Conservation (phyloP, 495 filamentous ascomycete genomes). For the Podospora didyma region DNA sequence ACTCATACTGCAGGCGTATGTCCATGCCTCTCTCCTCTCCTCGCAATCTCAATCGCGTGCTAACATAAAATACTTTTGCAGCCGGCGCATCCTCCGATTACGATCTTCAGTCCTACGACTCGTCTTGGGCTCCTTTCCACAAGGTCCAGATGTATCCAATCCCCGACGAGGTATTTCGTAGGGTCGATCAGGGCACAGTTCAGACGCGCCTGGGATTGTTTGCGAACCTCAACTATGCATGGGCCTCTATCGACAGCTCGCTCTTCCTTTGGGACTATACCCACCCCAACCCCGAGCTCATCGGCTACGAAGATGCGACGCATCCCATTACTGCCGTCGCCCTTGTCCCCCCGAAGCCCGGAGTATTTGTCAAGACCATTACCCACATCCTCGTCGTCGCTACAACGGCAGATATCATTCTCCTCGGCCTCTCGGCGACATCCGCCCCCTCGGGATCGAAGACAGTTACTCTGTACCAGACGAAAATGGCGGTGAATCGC, state of each 20-base stretch:
- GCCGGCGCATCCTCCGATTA: constrained; percentile 88
- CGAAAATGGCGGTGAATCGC: constrained; percentile 70
- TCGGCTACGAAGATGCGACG: constrained; percentile 85
- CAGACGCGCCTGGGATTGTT: constrained; percentile 89
- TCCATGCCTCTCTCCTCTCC: constrained; percentile 11
- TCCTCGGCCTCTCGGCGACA: constrained; percentile 71
- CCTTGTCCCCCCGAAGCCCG: constrained; percentile 69
- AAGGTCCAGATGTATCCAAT: constrained; percentile 76
- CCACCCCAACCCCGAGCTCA: constrained; percentile 76
- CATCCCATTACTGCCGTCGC: constrained; percentile 83
- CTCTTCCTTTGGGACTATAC: constrained; percentile 98
- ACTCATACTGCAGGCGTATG: constrained; percentile 86
- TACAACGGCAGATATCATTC: constrained; percentile 74
- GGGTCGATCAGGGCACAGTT: constrained; percentile 79
- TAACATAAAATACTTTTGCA: constrained; percentile 9
- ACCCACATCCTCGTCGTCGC: constrained; percentile 85
- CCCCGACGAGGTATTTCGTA: constrained; percentile 82
- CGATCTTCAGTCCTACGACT: constrained; percentile 58
- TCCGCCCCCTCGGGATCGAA: constrained; percentile 57
- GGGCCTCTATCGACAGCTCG: constrained; percentile 91
- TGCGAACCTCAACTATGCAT: constrained; percentile 87
- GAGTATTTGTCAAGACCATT: constrained; percentile 80
- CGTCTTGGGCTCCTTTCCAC: constrained; percentile 86
- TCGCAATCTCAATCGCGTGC: background rate
- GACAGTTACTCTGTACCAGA: constrained; percentile 74